A percentile compares a stretch with the other conserved stretches of the same genome.
Conservation (phyloP, 2,329 filamentous ascomycete genomes). For the Fusarium sp. region DNA sequence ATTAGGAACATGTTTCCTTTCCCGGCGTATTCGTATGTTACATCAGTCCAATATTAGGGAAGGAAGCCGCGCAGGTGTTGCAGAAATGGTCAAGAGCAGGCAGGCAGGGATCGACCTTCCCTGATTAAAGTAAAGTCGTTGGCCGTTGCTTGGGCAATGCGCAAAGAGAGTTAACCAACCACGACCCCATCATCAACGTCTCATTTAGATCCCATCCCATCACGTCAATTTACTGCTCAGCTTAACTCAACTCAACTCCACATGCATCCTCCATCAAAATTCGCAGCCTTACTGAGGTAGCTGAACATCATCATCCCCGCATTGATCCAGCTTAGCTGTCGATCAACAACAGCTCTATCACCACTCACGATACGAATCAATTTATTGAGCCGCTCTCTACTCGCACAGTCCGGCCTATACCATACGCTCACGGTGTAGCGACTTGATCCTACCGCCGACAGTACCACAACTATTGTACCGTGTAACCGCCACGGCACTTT, state of each 20-base stretch:
- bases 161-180: conserved; percentile 21
- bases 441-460: not conserved
- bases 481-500: not conserved
- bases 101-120: conserved; percentile 10
- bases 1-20: not conserved
- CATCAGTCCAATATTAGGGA: not conserved
- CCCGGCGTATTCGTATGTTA: conserved; percentile 4
- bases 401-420: not conserved
- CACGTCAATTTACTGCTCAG: not conserved
- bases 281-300: conserved; percentile 30
- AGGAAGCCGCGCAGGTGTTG: not conserved
- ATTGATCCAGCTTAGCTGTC: conserved; percentile 22
- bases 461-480: not conserved
- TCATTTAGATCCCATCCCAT: not conserved
- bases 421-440: not conserved
- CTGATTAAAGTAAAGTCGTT: conserved; percentile 1
- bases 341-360: conserved; percentile 25
- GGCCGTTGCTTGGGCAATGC: conserved; percentile 45
- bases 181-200: conserved; percentile 24
- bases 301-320: conserved; percentile 33
- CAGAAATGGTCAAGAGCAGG: not conserved
- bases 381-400: not conserved
- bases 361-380: not conserved
- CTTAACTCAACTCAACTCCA: conserved; percentile 22
- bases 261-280: conserved; percentile 30